These are phyloP conservation scores for Actinidia polygama DNA, from an alignment of 179 eudicot genomes.

Conservation along the genomic window DNA sequence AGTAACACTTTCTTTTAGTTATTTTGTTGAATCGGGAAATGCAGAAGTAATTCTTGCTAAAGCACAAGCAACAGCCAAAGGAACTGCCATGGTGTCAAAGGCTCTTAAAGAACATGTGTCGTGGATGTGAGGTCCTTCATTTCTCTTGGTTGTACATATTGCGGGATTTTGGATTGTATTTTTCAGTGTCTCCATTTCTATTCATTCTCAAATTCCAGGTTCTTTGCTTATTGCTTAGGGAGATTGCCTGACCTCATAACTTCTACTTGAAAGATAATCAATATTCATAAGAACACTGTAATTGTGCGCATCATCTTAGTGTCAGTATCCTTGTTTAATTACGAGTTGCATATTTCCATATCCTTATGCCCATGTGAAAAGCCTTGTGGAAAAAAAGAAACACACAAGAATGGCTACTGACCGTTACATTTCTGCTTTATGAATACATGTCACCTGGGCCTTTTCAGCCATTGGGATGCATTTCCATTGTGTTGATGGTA, in stretches of 20 bases:
- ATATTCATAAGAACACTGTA: too few relatives aligned
- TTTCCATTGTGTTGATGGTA: neutral
- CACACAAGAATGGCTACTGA: neutral
- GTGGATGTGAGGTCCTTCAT: conserved; percentile 41
- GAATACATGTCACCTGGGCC: neutral
- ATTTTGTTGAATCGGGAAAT: conserved; percentile 56
- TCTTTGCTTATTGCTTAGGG: neutral
- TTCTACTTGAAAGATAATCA: too few relatives aligned
- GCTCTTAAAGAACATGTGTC: conserved; percentile 53
- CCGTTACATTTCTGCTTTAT: neutral
- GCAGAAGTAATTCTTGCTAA: conserved; percentile 76
- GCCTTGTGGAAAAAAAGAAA: too few relatives aligned
- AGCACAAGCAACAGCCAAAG: conserved; percentile 57
- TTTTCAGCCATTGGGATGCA: neutral
- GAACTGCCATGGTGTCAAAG: conserved; percentile 48
- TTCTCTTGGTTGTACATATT: neutral
- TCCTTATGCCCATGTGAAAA: neutral
- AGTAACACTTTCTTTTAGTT: neutral
- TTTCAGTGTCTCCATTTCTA: neutral
- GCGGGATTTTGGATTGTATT: neutral
- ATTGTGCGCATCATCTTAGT: too few relatives aligned
- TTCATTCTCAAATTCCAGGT: neutral
- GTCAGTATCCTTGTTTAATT: too few relatives aligned
- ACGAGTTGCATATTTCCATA: neutral
- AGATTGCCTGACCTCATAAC: too few relatives aligned